These are phyloP conservation scores for Primulina huaijiensis DNA, from an alignment of 257 asterid genomes.

Conservation along the genomic window DNA sequence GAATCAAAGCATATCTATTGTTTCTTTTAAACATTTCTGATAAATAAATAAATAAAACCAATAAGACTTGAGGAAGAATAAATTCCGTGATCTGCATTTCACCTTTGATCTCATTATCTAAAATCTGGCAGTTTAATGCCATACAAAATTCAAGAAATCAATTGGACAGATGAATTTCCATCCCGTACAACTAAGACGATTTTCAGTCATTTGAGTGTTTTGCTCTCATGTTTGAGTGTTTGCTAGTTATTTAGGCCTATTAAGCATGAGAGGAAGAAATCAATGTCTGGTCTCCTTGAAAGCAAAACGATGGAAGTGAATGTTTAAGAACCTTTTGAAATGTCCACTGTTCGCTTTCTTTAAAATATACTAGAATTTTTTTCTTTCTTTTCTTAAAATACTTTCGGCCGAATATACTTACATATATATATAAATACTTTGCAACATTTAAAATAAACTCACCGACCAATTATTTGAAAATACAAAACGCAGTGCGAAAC, in stretches of 20 bases:
- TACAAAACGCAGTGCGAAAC: too few species aligned
- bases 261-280: not conserved
- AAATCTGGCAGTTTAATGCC: not conserved
- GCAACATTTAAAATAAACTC: too few species aligned
- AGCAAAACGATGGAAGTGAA: not conserved
- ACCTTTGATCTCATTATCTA: not conserved
- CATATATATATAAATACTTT: too few species aligned
- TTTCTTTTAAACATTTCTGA: conserved; percentile 4
- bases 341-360: too few species aligned
- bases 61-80: conserved; percentile 5
- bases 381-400: too few species aligned
- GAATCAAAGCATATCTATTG: not conserved
- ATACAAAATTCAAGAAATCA: not conserved
- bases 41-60: not conserved
- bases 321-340: not conserved
- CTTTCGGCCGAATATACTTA: too few species aligned
- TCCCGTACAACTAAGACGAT: not conserved
- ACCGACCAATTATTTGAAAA: too few species aligned
- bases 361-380: too few species aligned
- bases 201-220: too few species aligned
- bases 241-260: not conserved
- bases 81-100: too few species aligned
- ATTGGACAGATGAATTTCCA: not conserved
- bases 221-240: not conserved
- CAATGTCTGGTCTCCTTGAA: not conserved